Evolutionary conservation across 2,329 filamentous ascomycete genomes (phyloP), one percentile per base, ranked within the genome.

Genomic region (Tolypocladium inflatum): DNA sequence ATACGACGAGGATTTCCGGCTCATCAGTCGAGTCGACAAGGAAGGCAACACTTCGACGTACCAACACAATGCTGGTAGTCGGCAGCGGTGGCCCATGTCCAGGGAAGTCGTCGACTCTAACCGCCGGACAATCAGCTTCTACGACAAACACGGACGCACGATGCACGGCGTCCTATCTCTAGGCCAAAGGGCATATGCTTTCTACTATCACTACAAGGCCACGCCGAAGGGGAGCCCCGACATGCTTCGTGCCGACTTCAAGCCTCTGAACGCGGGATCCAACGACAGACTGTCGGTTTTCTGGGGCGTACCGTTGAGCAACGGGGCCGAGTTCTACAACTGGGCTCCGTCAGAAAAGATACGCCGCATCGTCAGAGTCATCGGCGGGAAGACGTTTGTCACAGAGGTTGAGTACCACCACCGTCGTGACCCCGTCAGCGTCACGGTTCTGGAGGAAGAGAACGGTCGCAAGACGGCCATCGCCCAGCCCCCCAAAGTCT

Each of bases 271-370:
- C 37, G 48, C 62, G 19, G 60, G 59, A 1, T 64, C 63, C 26
- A 60, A 63, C 3, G 63, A 69, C 42, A 66, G 65, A 37, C 64
- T 73, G n/a, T 66, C 66, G 1, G 69, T 73, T 6, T 73, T 65
- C 59, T 74, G 72, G 72, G 72, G 72, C 21, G 66, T 65, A 10
- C 68, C 68, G 2, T 55, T 63, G 10, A 58, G 61, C 10, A 61
- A 63, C 11, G 65, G 70, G n/a, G 61, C 64, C 7, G 64, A 67
- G 19, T 37, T n/a, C n/a, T 64, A 67, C 56, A 63, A 70, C 58
- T 73, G 71, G 70, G 64, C 69, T 5, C 70, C 70, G 1, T 71
- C 70, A 13, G 68, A 73, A 42, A 68, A 67, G n/a, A 64, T 74
- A 33, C 68, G 67, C 59, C 68, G 67, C 19, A 62, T 74, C 8